phyloP scores from a whole-genome alignment of 2,329 filamentous ascomycete genomes.

The Clonostachys rosea region DNA sequence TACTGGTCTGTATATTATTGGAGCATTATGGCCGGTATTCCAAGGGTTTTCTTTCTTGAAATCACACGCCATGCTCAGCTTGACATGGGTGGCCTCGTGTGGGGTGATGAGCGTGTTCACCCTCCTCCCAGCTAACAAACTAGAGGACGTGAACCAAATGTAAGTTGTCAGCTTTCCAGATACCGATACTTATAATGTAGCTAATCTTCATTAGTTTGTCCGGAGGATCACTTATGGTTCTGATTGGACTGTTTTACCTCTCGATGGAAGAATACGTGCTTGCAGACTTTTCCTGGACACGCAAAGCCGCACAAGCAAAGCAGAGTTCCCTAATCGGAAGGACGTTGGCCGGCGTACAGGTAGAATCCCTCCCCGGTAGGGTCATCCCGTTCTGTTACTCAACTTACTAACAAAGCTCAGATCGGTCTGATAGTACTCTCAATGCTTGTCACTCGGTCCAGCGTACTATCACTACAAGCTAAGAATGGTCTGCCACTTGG shows the following conservation, averaged over 20 bases:
- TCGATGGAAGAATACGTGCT: conserved; percentile 66
- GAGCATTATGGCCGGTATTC: conserved; percentile 70
- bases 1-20: conserved; percentile 73
- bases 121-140: conserved; percentile 79
- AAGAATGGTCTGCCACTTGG: conserved; percentile 81
- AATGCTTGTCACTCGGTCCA: conserved; percentile 83
- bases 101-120: conserved; percentile 87
- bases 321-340: conserved; percentile 44
- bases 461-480: conserved; percentile 77
- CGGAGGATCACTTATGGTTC: conserved; percentile 74
- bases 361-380: conserved; percentile 18
- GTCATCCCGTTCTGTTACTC: neutral
- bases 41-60: conserved; percentile 71
- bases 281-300: conserved; percentile 30
- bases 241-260: conserved; percentile 73
- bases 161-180: conserved; percentile 32
- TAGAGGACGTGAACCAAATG: conserved; percentile 73
- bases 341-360: conserved; percentile 61
- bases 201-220: conserved; percentile 46
- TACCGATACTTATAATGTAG: neutral
- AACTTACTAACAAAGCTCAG: conserved; percentile 24
- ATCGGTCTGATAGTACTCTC: conserved; percentile 75
- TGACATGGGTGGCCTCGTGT: conserved; percentile 74
- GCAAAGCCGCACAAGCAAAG: conserved; percentile 9
- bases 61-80: conserved; percentile 57